These are phyloP conservation scores for Neurospora sp. DNA, from an alignment of 495 filamentous ascomycete species.

Conservation along the genomic window DNA sequence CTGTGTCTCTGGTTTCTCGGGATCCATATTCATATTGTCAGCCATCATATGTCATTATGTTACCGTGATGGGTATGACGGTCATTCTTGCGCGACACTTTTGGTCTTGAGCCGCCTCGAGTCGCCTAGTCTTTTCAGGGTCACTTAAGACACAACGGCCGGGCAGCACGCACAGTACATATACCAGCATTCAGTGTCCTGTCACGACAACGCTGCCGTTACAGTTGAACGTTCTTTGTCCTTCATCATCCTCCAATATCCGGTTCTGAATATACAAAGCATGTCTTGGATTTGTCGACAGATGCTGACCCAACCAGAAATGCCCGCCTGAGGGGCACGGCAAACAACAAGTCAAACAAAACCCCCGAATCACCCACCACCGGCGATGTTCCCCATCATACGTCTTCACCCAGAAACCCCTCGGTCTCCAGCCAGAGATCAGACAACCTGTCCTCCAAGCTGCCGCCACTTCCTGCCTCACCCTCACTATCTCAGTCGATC, in stretches of 20 bases:
- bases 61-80: neutral
- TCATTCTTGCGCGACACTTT: neutral
- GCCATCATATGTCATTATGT: neutral
- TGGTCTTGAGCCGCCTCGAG: neutral
- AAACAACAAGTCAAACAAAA: slow-evolving; percentile 30
- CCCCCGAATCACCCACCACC: slow-evolving; percentile 25
- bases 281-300: slow-evolving; percentile 11
- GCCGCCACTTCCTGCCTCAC: slow-evolving; percentile 40
- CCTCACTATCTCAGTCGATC: slow-evolving; percentile 24
- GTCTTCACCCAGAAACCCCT: slow-evolving; percentile 32
- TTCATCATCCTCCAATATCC: neutral
- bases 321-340: slow-evolving; percentile 37
- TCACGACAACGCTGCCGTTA: neutral
- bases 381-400: slow-evolving; percentile 21
- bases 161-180: neutral
- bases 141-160: neutral
- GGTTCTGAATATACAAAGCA: neutral
- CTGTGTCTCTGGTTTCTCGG: neutral
- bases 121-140: neutral
- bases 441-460: slow-evolving; percentile 39
- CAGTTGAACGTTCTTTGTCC: neutral
- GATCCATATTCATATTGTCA: slow-evolving; percentile 6
- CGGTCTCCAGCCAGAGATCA: slow-evolving; percentile 36
- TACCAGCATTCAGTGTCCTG: neutral
- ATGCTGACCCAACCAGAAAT: slow-evolving; percentile 27